phyloP scores from a whole-genome alignment of 345 rosid genomes.

The Eutrema yunnanense region DNA sequence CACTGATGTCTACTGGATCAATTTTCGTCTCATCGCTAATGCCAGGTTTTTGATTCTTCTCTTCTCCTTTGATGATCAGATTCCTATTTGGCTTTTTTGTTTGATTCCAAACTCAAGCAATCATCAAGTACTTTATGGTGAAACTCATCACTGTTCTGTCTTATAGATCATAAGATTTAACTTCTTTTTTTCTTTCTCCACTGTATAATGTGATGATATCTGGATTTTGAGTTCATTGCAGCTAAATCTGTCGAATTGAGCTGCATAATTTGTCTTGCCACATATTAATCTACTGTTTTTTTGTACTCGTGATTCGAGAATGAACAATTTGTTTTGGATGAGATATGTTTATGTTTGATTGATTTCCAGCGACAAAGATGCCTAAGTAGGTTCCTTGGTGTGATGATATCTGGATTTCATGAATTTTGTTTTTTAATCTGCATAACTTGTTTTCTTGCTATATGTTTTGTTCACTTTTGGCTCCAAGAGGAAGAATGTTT shows the following conservation, averaged over 20 bases:
- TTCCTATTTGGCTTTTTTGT: background rate
- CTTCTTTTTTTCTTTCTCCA: no score
- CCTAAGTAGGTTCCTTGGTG: background rate
- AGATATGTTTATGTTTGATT: background rate
- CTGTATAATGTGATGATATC: no score
- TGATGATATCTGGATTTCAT: background rate
- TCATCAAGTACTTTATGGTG: background rate
- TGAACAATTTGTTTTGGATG: background rate
- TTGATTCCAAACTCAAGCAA: background rate
- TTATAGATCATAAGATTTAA: no score
- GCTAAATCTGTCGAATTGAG: background rate
- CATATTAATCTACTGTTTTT: no score
- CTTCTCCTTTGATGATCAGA: background rate
- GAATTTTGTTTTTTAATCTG: background rate
- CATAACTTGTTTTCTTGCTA: no score
- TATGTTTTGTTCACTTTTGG: background rate
- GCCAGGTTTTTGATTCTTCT: slow-evolving; percentile 47
- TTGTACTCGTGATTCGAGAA: background rate
- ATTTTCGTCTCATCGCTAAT: slow-evolving; percentile 56
- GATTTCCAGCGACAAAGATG: background rate
- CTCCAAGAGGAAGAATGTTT: background rate
- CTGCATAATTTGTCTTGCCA: background rate
- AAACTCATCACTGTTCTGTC: background rate
- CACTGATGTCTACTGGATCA: slow-evolving; percentile 85
- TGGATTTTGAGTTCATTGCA: background rate